Percentiles rank a stretch among this genome's conserved stretches.
Evolutionary conservation across 1,139 yeast genomes (phyloP).

Genomic region (Kurtzmaniella quercitrusa): DNA sequence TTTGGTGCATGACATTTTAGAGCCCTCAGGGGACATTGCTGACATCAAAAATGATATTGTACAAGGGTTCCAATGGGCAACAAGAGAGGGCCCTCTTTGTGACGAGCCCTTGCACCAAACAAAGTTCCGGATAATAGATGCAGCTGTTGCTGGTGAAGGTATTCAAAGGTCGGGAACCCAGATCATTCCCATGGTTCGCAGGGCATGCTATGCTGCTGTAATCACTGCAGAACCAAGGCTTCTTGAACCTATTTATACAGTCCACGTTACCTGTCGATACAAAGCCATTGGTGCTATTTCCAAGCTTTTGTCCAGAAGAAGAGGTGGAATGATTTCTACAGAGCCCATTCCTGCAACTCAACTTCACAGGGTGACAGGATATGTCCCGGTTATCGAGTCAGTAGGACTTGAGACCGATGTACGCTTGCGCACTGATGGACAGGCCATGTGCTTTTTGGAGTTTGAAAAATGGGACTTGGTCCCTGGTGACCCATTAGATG

Average conservation of each 20-base stretch:
- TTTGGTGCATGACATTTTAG: slow-evolving; percentile 72
- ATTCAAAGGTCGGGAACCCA: slow-evolving; percentile 63
- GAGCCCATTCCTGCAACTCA: slow-evolving; percentile 73
- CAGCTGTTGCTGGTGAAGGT: slow-evolving; percentile 45
- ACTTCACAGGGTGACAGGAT: slow-evolving; percentile 57
- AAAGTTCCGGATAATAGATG: slow-evolving; percentile 68
- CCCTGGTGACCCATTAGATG: slow-evolving; percentile 90
- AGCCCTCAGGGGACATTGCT: slow-evolving; percentile 24
- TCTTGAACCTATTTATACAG: slow-evolving; percentile 78
- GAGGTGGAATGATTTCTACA: slow-evolving; percentile 51
- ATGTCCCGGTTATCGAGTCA: slow-evolving; percentile 85
- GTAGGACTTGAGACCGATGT: slow-evolving; percentile 86
- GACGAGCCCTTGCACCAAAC: slow-evolving; percentile 77
- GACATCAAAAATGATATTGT: slow-evolving; percentile 61
- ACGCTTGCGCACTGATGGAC: slow-evolving; percentile 72
- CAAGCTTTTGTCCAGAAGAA: slow-evolving; percentile 53
- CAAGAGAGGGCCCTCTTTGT: slow-evolving; percentile 84
- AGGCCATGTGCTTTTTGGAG: slow-evolving; percentile 63
- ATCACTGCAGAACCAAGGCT: slow-evolving; percentile 75
- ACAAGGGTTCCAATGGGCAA: slow-evolving; percentile 83
- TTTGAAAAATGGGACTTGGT: slow-evolving; percentile 74
- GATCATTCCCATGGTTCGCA: slow-evolving; percentile 75
- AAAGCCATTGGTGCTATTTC: slow-evolving; percentile 42
- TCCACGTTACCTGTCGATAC: slow-evolving; percentile 54
- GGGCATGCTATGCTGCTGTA: slow-evolving; percentile 81